Base-by-base conservation (phyloP, 306 rosid species). In the Hylodesmum podocarpum region DNA sequence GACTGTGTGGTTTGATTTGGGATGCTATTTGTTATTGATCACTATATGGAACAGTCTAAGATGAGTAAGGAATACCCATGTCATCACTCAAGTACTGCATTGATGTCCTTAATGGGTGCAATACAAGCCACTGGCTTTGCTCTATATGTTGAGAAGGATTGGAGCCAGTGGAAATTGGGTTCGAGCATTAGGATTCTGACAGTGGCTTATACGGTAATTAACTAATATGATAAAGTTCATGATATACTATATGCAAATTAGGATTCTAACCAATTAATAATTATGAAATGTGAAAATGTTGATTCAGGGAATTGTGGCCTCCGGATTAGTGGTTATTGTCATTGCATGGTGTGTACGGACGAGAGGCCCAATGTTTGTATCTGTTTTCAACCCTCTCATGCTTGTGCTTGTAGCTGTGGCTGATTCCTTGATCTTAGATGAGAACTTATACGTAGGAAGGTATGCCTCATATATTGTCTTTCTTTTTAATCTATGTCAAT, bases 41-140 rank as follows among this genome's bases (percentile, higher is more conserved):
- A 47, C 4, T 2, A 16, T 4, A 11, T 18, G 53, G 6, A 0
- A 72, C 69, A 87, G 91, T 64, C 80, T 0, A 87, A 87, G 80
- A 63, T 87, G 83, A 58, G 82, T 9, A 63, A 49, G 47, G 44
- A 57, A 12, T 87, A 70, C 34, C 88, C 91, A 2, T 49, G 81
- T 33, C 75, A 70, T 12, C 34, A 73, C 33, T 73, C 89, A 6
- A 41, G 76, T 39, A 71, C 86, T 0, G 84, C 84, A 0, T 75
- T 87, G 51, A 81, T 85, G 54, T 19, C 59, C 13, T 8, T 36
- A 5, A 62, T 55, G 82, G 76, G 14, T 11, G 69, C 82, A 57
- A 19, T 78, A 15, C 61, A 68, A 31, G 57, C 82, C 51, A 29
- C 43, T 0, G 58, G 1, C 10, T 57, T 78, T 78, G 82, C 70